These are phyloP conservation scores for Astragalus glycyphyllos DNA, from an alignment of 306 rosid genomes.

Conservation along the genomic window DNA sequence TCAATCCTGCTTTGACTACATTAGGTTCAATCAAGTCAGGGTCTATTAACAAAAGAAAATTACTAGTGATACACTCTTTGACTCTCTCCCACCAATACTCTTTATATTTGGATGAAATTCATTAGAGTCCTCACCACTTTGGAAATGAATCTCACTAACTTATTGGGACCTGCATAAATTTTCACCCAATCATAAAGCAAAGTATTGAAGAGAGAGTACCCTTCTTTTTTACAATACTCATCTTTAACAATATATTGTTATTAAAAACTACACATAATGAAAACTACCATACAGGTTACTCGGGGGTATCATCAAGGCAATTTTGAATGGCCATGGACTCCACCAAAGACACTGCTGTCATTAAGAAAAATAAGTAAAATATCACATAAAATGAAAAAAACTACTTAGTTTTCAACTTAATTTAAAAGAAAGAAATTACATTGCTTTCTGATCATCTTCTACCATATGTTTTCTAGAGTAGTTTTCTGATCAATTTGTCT, in stretches of 20 bases:
- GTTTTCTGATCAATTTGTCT: not conserved
- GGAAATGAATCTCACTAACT: too few species aligned
- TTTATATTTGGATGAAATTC: too few species aligned
- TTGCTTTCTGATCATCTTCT: not conserved
- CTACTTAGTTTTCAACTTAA: conserved; percentile 11
- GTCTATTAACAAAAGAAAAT: conserved; percentile 16
- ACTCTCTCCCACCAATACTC: too few species aligned
- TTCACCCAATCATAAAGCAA: too few species aligned
- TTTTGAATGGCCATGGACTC: conserved; percentile 52
- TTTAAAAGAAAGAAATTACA: not conserved
- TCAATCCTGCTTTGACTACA: conserved; percentile 10
- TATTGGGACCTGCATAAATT: too few species aligned
- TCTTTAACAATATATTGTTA: not conserved
- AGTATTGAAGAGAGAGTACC: too few species aligned
- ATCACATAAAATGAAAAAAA: conserved; percentile 34
- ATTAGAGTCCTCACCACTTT: too few species aligned
- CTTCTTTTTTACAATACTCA: too few species aligned
- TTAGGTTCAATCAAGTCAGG: conserved; percentile 34
- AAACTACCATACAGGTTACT: conserved; percentile 45
- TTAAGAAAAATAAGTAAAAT: conserved; percentile 42
- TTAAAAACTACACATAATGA: conserved; percentile 30
- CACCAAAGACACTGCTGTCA: conserved; percentile 46
- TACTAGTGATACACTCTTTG: too few species aligned
- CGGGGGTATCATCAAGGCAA: conserved; percentile 44
- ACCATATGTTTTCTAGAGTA: not conserved